Percentiles rank a stretch among this genome's conserved stretches.
phyloP scores from a whole-genome alignment of 148 eudicot species.

The Nyssa sinensis region DNA sequence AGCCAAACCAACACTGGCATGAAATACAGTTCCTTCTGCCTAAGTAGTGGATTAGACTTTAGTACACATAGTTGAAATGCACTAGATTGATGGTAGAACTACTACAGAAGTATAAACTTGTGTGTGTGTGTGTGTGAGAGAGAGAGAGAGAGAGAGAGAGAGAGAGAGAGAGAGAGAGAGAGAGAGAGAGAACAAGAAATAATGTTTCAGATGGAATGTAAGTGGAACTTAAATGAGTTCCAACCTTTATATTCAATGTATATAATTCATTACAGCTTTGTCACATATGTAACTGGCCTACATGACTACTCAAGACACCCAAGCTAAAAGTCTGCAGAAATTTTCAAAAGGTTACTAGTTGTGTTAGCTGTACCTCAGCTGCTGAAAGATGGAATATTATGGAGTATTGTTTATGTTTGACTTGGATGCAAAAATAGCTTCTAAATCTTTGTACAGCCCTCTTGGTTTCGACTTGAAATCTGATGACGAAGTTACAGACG shows the following conservation, averaged over 20 bases:
- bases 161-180: too few relatives aligned
- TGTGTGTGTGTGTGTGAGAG: too few relatives aligned
- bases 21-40: too few relatives aligned
- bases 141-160: too few relatives aligned
- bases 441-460: constrained; percentile 75
- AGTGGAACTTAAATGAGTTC: not conserved
- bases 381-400: not conserved
- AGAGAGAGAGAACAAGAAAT: too few relatives aligned
- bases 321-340: not conserved
- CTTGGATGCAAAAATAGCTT: constrained; percentile 83
- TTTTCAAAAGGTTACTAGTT: too few relatives aligned
- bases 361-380: not conserved
- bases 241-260: not conserved
- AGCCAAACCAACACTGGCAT: too few relatives aligned
- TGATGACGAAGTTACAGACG: constrained; percentile 47
- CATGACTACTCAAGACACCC: not conserved
- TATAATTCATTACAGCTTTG: not conserved
- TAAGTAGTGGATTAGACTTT: too few relatives aligned
- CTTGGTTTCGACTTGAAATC: constrained; percentile 64
- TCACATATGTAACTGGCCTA: not conserved
- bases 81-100: too few relatives aligned
- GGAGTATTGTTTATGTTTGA: constrained; percentile 10
- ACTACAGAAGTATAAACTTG: too few relatives aligned
- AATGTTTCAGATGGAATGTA: not conserved
- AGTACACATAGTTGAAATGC: too few relatives aligned